phyloP scores from a whole-genome alignment of 2,329 filamentous ascomycete genomes.

The Lojkania enalia region DNA sequence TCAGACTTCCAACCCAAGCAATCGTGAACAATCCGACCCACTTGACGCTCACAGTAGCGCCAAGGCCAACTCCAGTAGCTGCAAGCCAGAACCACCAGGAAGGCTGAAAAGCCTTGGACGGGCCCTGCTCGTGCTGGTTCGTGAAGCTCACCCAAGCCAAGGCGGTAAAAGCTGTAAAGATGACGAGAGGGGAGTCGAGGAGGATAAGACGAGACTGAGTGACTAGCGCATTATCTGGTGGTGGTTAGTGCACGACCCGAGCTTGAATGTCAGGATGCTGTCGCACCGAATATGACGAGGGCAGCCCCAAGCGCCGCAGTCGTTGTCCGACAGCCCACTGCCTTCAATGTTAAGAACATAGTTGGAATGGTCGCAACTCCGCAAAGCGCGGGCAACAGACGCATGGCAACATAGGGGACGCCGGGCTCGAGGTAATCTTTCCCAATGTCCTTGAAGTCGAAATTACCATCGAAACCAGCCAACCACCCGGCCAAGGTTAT shows the following conservation, averaged over 20 bases:
- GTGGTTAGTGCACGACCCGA: slow-evolving; percentile 19
- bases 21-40: slow-evolving; percentile 99
- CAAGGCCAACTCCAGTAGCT: slow-evolving; percentile 82
- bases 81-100: slow-evolving; percentile 98
- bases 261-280: background rate
- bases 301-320: slow-evolving; percentile 82
- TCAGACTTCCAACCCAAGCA: slow-evolving; percentile 93
- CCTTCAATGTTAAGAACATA: slow-evolving; percentile 94
- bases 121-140: slow-evolving; percentile 95
- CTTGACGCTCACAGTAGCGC: slow-evolving; percentile 92
- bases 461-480: slow-evolving; percentile 91
- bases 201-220: slow-evolving; percentile 95
- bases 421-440: slow-evolving; percentile 96
- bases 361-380: slow-evolving; percentile 86
- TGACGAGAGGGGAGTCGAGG: slow-evolving; percentile 90
- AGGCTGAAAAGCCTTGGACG: slow-evolving; percentile 80
- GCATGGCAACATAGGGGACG: slow-evolving; percentile 97
- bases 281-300: slow-evolving; percentile 84
- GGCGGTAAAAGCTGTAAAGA: slow-evolving; percentile 89
- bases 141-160: slow-evolving; percentile 90
- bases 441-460: slow-evolving; percentile 99
- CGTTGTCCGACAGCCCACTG: slow-evolving; percentile 81
- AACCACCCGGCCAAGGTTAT: slow-evolving; percentile 94
- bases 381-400: slow-evolving; percentile 85
- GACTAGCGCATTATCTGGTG: slow-evolving; percentile 87